phyloP scores from a whole-genome alignment of 2,329 filamentous ascomycete species.

The Mariannaea sp. region DNA sequence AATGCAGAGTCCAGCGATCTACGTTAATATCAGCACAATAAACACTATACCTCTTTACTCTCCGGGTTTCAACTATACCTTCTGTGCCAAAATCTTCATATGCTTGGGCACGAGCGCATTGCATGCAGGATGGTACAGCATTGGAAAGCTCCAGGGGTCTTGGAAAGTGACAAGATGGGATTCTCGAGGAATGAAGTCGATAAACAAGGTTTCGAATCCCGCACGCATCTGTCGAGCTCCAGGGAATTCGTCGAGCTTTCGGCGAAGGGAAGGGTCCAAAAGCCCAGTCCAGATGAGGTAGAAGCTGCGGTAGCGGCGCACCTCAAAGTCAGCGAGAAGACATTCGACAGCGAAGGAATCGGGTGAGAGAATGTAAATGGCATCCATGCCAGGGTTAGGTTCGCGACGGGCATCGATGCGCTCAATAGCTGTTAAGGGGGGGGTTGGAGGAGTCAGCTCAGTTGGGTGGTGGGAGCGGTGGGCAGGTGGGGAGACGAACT shows the following conservation, averaged over 20 bases:
- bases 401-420: constrained; percentile 85
- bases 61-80: constrained; percentile 57
- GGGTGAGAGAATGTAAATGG: constrained; percentile 88
- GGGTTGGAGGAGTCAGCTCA: constrained; percentile 26
- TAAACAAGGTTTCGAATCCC: constrained; percentile 80
- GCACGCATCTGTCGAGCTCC: constrained; percentile 74
- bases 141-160: constrained; percentile 94
- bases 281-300: constrained; percentile 86
- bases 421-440: constrained; percentile 76
- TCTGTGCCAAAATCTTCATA: constrained; percentile 84
- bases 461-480: constrained; percentile 13
- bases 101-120: constrained; percentile 82
- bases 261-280: constrained; percentile 70
- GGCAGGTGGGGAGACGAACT: constrained; percentile 62
- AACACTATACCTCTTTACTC: neutral
- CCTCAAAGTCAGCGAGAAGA: constrained; percentile 88
- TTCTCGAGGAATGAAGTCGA: constrained; percentile 90
- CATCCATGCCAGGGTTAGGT: constrained; percentile 87
- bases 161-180: constrained; percentile 89
- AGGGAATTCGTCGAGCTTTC: constrained; percentile 74
- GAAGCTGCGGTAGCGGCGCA: constrained; percentile 76
- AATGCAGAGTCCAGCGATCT: constrained; percentile 72
- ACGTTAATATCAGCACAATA: constrained; percentile 4
- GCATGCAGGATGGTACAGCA: constrained; percentile 88
- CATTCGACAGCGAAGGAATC: constrained; percentile 90